Conservation (phyloP, 495 filamentous ascomycete species). For the Hypomontagnella monticulosa region DNA sequence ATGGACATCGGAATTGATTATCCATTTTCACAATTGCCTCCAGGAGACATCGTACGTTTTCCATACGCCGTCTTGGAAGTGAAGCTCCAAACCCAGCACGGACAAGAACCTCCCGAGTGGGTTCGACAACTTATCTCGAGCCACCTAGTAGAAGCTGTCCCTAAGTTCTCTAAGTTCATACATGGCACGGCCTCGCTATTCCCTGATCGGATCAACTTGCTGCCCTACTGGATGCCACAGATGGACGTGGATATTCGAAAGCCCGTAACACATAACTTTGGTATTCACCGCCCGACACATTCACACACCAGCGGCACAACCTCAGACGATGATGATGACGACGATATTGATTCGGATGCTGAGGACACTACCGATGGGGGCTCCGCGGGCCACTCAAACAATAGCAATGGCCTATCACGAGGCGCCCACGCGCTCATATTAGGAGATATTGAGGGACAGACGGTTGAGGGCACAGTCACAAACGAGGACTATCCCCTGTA, state of each 20-base stretch:
- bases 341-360: constrained; percentile 67
- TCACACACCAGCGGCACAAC: constrained; percentile 79
- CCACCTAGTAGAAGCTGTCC: constrained; percentile 96
- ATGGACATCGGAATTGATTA: constrained; percentile 98
- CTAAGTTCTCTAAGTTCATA: constrained; percentile 99
- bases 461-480: constrained; percentile 56
- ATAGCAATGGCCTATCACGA: constrained; percentile 48
- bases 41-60: constrained; percentile 87
- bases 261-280: constrained; percentile 82
- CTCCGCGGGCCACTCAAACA: constrained; percentile 22
- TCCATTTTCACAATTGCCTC: constrained; percentile 88
- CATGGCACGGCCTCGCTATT: constrained; percentile 90
- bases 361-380: constrained; percentile 48
- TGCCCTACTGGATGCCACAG: constrained; percentile 97
- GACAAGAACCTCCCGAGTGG: constrained; percentile 98
- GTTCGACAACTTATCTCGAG: constrained; percentile 89
- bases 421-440: constrained; percentile 39
- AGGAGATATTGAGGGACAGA: constrained; percentile 61
- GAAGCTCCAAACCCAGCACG: constrained; percentile 95
- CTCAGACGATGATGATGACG: constrained; percentile 74
- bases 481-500: constrained; percentile 84
- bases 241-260: constrained; percentile 99
- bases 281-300: constrained; percentile 81
- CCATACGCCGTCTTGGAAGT: constrained; percentile 97
- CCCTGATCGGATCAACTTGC: constrained; percentile 84